Evolutionary conservation across 2,329 filamentous ascomycete species (phyloP).

Genomic region (Botrytis squamosa): DNA sequence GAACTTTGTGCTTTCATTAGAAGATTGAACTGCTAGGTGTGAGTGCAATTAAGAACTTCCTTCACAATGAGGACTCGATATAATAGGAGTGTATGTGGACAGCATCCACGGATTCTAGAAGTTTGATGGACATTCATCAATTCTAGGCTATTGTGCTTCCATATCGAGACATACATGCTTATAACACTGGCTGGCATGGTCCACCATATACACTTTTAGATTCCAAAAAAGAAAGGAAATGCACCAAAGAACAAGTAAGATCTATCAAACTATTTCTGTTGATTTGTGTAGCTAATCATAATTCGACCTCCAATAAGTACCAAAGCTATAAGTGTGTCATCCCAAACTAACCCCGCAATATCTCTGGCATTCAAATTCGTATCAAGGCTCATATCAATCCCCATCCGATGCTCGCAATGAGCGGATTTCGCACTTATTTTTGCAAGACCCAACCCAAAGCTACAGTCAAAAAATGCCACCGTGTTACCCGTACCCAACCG

Average conservation of each 20-base stretch:
- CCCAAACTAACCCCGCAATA: not conserved
- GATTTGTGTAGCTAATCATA: not conserved
- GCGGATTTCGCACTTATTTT: rapidly evolving
- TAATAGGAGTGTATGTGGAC: not conserved
- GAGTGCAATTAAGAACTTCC: not conserved
- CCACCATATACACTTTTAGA: not conserved
- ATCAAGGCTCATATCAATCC: not conserved
- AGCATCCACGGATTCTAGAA: not conserved
- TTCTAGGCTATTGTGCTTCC: not conserved
- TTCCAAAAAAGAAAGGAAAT: not conserved
- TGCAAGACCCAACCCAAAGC: not conserved
- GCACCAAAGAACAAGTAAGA: not conserved
- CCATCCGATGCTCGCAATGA: not conserved
- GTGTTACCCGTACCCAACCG: not conserved
- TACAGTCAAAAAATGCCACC: too few relatives aligned
- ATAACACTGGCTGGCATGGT: not conserved
- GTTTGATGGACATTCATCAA: not conserved
- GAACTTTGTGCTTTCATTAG: not conserved
- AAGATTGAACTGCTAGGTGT: not conserved
- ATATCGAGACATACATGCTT: not conserved
- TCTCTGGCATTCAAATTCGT: not conserved
- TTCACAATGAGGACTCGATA: not conserved
- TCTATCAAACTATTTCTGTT: not conserved
- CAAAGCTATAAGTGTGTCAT: not conserved
- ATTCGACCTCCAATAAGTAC: not conserved